Evolutionary conservation across 225 moss, liverwort and hornwort genomes (phyloP), one percentile per base, ranked within the genome.

Genomic region (Ulota crispa): DNA sequence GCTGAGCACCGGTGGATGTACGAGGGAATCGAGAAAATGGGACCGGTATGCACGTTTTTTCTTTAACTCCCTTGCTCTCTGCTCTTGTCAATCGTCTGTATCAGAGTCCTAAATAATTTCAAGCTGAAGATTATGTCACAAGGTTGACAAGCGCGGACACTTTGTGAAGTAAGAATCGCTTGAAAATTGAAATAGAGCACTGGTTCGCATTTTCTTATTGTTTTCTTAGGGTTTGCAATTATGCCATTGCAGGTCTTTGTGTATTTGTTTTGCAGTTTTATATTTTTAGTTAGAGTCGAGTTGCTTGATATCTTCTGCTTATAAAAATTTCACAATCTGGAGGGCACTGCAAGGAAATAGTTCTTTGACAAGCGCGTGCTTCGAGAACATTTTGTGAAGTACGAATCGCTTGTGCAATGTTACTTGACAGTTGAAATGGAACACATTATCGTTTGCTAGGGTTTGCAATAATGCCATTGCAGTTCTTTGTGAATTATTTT

Each of bases 1-100:
- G 91, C 91, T 16, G 91, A 96, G 89, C 92, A 94, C 82, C 86
- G 86, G 12, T 89, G 88, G 84, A 91, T 96, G 89, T 96, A 96
- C 70, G 95, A 96, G 60, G 95, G 93, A 42, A 65, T 96, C 31
- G 92, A 96, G 87, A 94, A 94, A 71, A 89, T 79, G 85, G 94
- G 95, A 47, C 88, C 94, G 50, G 94, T 96, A 81, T 79, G 92
- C 28, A 1, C 10, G 23, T 13, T 8, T 32, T 47, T 47, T 47
- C 16, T n/a, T n/a, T n/a, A n/a, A 1, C 5, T 18, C 16, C 5
- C 50, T 50, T 50, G 50, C 50, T 50, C 15, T 47, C 50, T 11
- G 14, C 41, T 57, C 45, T 14, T 68, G 59, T 15, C 27, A 73
- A 41, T 65, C 42, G 16, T 37, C 26, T 61, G 21, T 23, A 6